Percentiles rank a stretch among this genome's conserved stretches.
phyloP scores from a whole-genome alignment of 2,329 filamentous ascomycete species.

The Tolypocladium tundrense region DNA sequence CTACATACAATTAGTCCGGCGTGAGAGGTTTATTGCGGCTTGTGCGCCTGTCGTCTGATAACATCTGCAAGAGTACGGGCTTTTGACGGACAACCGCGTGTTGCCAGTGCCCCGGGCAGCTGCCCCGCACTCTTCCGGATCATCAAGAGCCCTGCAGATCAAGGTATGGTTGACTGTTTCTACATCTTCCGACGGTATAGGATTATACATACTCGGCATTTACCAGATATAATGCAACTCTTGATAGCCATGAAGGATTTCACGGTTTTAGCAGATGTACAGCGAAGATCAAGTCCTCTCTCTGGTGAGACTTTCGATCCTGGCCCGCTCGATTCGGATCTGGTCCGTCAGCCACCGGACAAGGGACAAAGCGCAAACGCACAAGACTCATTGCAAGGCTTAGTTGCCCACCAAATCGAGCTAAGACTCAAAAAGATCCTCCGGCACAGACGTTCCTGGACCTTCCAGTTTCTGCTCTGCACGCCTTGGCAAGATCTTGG shows the following conservation, averaged over 20 bases:
- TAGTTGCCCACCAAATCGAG: neutral
- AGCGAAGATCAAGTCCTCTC: too few species aligned
- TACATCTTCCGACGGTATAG: neutral
- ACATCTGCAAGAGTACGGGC: neutral
- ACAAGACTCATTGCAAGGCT: neutral
- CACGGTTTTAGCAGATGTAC: neutral
- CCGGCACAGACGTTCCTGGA: neutral
- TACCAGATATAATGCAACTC: neutral
- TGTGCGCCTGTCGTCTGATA: neutral
- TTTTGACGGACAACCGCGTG: too few species aligned
- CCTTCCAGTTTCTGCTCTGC: neutral
- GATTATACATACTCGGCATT: neutral
- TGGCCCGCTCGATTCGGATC: neutral
- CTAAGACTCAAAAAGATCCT: neutral
- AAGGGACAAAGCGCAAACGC: neutral
- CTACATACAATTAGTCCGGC: neutral
- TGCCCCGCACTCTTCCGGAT: neutral
- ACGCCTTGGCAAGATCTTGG: neutral
- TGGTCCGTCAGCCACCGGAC: neutral
- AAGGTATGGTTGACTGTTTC: neutral
- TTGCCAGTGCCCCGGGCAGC: too few species aligned
- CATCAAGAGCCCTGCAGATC: neutral
- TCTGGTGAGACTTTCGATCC: neutral
- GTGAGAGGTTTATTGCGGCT: neutral
- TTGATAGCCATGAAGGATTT: neutral